Conservation (phyloP, 441 rosid genomes). For the Pelargonium fulgidum region DNA sequence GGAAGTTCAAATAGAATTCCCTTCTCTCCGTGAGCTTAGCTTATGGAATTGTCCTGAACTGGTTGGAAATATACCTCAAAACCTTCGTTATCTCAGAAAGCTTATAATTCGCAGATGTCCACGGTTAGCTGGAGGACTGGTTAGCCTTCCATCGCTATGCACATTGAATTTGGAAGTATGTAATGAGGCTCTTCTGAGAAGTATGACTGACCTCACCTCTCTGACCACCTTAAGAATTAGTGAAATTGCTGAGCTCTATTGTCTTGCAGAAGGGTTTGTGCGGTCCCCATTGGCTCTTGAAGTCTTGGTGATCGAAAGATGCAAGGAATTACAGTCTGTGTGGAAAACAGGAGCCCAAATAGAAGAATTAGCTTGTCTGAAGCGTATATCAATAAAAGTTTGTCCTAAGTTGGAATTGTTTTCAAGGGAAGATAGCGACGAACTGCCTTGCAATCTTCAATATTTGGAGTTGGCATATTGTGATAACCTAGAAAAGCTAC, state of each 20-base stretch:
- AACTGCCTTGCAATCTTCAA: conserved; percentile 4
- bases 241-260: not conserved
- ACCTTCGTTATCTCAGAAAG: conserved; percentile 16
- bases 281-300: not conserved
- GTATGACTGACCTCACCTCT: not conserved
- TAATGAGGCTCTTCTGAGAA: conserved; percentile 2
- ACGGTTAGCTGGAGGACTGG: conserved; percentile 3
- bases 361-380: conserved; percentile 4
- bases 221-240: conserved; percentile 6
- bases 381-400: conserved; percentile 5
- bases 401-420: conserved; percentile 10
- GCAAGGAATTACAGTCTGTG: conserved; percentile 1
- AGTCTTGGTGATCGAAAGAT: conserved; percentile 7
- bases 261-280: conserved; percentile 1
- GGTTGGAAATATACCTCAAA: not conserved
- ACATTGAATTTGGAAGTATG: conserved; percentile 7
- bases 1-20: conserved; percentile 17
- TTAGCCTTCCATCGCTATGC: conserved; percentile 6
- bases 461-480: conserved; percentile 7
- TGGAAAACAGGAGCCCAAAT: not conserved
- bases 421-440: conserved; percentile 8
- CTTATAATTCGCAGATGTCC: conserved; percentile 15
- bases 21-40: conserved; percentile 20
- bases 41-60: not conserved
- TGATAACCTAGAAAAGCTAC: conserved; percentile 9